phyloP scores from a whole-genome alignment of 495 filamentous ascomycete genomes.

The Penicillium alfredii region DNA sequence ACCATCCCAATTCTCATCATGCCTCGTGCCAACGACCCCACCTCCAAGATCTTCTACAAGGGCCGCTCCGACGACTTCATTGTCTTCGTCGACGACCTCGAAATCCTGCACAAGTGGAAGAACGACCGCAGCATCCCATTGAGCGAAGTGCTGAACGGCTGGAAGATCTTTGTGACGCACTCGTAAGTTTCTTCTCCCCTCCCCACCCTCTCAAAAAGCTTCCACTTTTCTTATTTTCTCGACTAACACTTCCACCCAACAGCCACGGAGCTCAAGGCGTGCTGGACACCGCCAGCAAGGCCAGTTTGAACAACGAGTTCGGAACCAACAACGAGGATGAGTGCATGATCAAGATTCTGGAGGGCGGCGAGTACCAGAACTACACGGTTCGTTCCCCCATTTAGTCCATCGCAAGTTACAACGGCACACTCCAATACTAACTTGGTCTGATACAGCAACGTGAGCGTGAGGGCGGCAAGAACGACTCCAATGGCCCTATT shows the following conservation, averaged over 20 bases:
- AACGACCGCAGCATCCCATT: constrained; percentile 72
- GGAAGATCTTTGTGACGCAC: constrained; percentile 86
- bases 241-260: not conserved
- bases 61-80: constrained; percentile 85
- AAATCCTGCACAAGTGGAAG: constrained; percentile 75
- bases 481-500: constrained; percentile 25
- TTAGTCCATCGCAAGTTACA: not conserved
- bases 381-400: constrained; percentile 49
- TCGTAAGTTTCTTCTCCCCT: constrained; percentile 52
- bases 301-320: constrained; percentile 76
- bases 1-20: constrained; percentile 42
- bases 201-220: no score
- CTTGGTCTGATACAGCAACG: constrained; percentile 15
- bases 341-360: constrained; percentile 70
- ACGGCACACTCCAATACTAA: constrained; percentile 11
- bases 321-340: constrained; percentile 72
- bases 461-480: constrained; percentile 30
- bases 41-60: constrained; percentile 85
- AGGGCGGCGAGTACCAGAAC: constrained; percentile 65
- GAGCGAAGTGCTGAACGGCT: constrained; percentile 77
- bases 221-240: no score
- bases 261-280: constrained; percentile 86
- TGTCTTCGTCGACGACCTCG: constrained; percentile 73
- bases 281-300: constrained; percentile 68
- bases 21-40: constrained; percentile 69